Base-by-base conservation (phyloP, 495 filamentous ascomycete species). In the Penicillium argentinense region DNA sequence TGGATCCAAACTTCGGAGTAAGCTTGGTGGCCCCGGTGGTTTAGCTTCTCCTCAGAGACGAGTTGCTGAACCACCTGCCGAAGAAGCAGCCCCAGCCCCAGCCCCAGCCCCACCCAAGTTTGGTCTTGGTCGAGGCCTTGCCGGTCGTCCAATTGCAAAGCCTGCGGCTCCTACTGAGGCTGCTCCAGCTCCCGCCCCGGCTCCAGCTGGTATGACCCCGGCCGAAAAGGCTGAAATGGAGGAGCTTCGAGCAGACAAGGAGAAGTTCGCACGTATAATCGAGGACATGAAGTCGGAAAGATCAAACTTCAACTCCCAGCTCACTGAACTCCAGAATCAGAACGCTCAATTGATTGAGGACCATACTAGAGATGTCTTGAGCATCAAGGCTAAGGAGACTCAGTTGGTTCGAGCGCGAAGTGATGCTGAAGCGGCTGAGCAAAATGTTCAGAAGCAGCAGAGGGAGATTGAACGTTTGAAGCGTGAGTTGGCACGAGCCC, bases 331-430 rank as follows among this genome's bases (percentile, higher is more conserved):
- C 2, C 89, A 92, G 64, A 91, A 95, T 53, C 87, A 96, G 59
- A 97, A 99, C 55, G 93, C 95, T 12, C 86, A 96, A 53, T 76
- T 97, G 12, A 97, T 97, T 40, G 95, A 99, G 69, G 93, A 97
- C 55, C 92, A 97, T 59, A 99, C 95, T 2, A 75, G 92, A 39
- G 93, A 97, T 60, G 88, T 96, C 8, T 78, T 99, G 16, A 89
- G 88, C 53, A 91, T 97, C 67, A 97, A 97, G 54, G 95, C 95
- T 25, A 99, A 99, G 65, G 95, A 97, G 64, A 97, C 95, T 5
- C 95, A 99, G 57, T 77, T 99, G 6, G 91, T 97, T 7, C 83
- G 95, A 19, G 91, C 93, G 21, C 81, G 91, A 13, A 86, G 84
- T 56, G 95, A 99, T 51, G 87, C 86, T 33, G 92, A 99, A 66